phyloP scores from a whole-genome alignment of 2,329 filamentous ascomycete species.

The Fusarium avenaceum region DNA sequence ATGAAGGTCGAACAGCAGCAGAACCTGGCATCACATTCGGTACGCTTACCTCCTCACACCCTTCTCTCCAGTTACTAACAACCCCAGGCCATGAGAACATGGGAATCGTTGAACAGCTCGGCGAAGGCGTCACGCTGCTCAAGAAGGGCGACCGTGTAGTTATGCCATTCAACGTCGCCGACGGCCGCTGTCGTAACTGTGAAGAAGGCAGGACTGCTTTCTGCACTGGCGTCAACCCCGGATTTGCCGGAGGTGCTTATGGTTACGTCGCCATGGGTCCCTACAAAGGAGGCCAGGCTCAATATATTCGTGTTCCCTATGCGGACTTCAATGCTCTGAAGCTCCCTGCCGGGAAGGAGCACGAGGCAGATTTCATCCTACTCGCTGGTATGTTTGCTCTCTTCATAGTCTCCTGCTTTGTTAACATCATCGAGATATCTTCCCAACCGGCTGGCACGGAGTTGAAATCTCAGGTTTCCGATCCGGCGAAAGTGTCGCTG shows the following conservation, averaged over 20 bases:
- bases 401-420: constrained; percentile 53
- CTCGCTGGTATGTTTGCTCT: constrained; percentile 53
- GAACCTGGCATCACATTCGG: constrained; percentile 72
- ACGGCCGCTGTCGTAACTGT: constrained; percentile 73
- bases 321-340: constrained; percentile 76
- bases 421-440: constrained; percentile 49
- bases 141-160: constrained; percentile 75
- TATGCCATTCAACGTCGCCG: constrained; percentile 75
- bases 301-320: constrained; percentile 74
- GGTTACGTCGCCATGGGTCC: constrained; percentile 73
- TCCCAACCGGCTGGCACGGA: constrained; percentile 66
- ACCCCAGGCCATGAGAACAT: constrained; percentile 67
- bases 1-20: constrained; percentile 74
- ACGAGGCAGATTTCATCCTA: constrained; percentile 71
- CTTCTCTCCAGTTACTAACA: background rate
- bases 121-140: constrained; percentile 70
- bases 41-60: constrained; percentile 35
- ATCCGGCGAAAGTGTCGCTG: constrained; percentile 72
- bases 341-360: constrained; percentile 70
- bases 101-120: constrained; percentile 69
- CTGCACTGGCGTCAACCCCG: constrained; percentile 67
- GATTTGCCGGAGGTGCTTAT: constrained; percentile 55
- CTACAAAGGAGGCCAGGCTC: constrained; percentile 67
- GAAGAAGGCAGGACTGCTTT: constrained; percentile 75
- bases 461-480: constrained; percentile 70